phyloP scores from a whole-genome alignment of 1,284 basidiomycete species.

The Mycena sp. region DNA sequence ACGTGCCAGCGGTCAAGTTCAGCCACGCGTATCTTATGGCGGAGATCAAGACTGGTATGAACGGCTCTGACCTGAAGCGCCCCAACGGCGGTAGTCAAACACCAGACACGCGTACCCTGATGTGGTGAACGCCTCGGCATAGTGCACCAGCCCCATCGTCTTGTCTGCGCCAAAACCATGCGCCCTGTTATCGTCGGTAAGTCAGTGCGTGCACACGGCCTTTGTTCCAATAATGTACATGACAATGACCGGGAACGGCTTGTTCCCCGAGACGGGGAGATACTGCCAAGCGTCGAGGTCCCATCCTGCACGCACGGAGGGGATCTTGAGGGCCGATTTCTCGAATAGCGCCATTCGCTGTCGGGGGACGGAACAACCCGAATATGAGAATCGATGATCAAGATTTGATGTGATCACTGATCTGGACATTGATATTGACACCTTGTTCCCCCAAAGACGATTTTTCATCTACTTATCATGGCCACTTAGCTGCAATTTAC shows the following conservation, averaged over 20 bases:
- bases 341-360: too few species aligned
- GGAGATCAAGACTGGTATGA: too few species aligned
- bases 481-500: too few species aligned
- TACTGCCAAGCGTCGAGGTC: constrained; percentile 49
- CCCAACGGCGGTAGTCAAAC: constrained; percentile 53
- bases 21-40: not conserved
- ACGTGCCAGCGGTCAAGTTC: not conserved
- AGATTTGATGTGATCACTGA: too few species aligned
- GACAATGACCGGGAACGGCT: constrained; percentile 44
- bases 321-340: constrained; percentile 39
- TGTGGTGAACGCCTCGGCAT: constrained; percentile 44
- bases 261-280: constrained; percentile 32
- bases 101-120: constrained; percentile 47
- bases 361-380: too few species aligned
- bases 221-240: constrained; percentile 37
- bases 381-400: too few species aligned
- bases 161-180: constrained; percentile 48
- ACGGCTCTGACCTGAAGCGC: constrained; percentile 43
- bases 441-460: too few species aligned
- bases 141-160: constrained; percentile 43
- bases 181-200: constrained; percentile 38
- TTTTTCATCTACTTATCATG: too few species aligned
- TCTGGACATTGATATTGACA: too few species aligned
- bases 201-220: not conserved
- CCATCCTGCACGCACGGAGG: constrained; percentile 45